phyloP scores from a whole-genome alignment of 257 asterid genomes.

The Nicotiana attenuata region DNA sequence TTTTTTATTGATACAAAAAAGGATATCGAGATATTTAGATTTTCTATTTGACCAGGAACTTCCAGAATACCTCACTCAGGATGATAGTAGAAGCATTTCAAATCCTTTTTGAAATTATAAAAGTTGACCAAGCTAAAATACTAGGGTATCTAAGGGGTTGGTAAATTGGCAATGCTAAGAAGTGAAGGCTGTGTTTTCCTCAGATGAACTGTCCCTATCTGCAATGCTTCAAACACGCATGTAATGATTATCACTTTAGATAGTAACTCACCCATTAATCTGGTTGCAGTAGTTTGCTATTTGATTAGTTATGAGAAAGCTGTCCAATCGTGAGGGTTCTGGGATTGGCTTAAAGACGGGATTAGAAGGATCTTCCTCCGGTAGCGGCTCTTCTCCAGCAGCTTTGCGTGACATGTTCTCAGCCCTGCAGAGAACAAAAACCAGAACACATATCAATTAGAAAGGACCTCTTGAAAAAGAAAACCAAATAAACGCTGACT shows the following conservation, averaged over 20 bases:
- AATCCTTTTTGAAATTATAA: background rate
- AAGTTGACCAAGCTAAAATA: background rate
- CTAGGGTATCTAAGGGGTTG: background rate
- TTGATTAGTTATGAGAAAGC: conserved; percentile 88
- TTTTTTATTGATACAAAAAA: too few relatives aligned
- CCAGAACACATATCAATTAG: background rate
- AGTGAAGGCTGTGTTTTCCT: background rate
- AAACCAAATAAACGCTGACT: background rate
- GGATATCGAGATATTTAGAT: too few relatives aligned
- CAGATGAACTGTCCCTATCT: background rate
- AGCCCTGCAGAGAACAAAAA: conserved; percentile 42
- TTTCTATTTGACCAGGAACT: background rate
- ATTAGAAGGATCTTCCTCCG: conserved; percentile 94
- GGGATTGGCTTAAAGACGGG: conserved; percentile 82
- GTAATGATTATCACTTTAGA: background rate
- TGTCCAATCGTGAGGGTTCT: conserved; percentile 89
- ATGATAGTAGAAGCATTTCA: background rate
- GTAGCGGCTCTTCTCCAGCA: conserved; percentile 92
- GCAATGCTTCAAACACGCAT: background rate
- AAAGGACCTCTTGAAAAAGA: background rate
- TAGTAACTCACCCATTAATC: conserved; percentile 67
- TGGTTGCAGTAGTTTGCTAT: conserved; percentile 92
- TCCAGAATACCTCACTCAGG: background rate
- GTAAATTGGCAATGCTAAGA: background rate
- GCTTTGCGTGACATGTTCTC: conserved; percentile 70